Base-by-base conservation (phyloP, 179 eudicot species). In the Camellia oleifera region DNA sequence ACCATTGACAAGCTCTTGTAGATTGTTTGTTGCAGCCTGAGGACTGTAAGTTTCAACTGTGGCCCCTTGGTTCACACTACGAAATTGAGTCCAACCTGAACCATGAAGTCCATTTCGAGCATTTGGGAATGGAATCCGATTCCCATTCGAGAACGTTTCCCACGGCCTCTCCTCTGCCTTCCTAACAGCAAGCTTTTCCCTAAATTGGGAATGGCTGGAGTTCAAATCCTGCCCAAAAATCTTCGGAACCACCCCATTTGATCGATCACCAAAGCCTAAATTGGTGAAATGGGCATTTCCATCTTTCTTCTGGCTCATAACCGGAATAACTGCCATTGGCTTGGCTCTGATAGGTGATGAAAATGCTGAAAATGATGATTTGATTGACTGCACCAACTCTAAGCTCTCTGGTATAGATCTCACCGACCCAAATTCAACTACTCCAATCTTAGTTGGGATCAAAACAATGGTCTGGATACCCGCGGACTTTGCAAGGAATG, bases 391-490 rank as follows among this genome's bases (percentile, higher is more conserved):
- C 72, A 97, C 63, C 61, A 91, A 81, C 77, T 90, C 94, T 4
- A 77, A 62, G 70, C 88, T 86, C 80, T 93, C 98, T 0, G 85
- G 83, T 14, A 97, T 61, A 0, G 90, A 77, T 75, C 89, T 87
- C 56, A 91, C 89, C 0, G 98, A 97, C 7, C 99, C 99, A 57
- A 97, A 86, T 52, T 97, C 99, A 6, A 97, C 90, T 20, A 97
- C 98, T 1, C 99, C 99, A 76, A 81, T 76, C 72, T 91, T 93
- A 71, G 94, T 90, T 15, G 99, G 99, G 79, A 97, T 83, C 89
- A 94, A 78, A 64, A 92, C 90, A 69, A 93, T 81, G 10, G 99
- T 97, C 78, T 87, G 95, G 72, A 81, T 32, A 40, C 80, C 73
- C 0, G 80, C 72, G 5, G 80, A 77, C 73, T 77, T 77, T 2